Conservation (phyloP, 2,329 filamentous ascomycete species). For the Rugonectria rugulosa region DNA sequence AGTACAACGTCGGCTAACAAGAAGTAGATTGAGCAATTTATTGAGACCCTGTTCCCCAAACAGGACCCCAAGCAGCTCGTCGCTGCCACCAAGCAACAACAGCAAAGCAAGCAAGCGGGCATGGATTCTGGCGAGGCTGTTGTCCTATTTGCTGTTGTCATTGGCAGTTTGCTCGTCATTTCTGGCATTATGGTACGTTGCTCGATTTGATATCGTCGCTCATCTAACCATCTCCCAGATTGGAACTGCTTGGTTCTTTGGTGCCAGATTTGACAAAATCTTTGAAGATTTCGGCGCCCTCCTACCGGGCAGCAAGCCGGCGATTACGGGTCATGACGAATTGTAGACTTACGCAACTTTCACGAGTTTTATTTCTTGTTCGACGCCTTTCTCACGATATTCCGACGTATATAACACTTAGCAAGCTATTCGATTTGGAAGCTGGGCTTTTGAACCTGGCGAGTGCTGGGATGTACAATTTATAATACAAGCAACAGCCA, state of each 20-base stretch:
- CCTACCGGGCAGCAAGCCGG: conserved; percentile 34
- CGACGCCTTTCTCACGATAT: conserved; percentile 38
- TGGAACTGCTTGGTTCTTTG: conserved; percentile 77
- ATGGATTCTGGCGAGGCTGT: conserved; percentile 67
- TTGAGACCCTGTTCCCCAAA: conserved; percentile 89
- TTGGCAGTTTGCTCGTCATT: conserved; percentile 74
- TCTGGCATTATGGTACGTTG: conserved; percentile 81
- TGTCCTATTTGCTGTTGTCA: conserved; percentile 71
- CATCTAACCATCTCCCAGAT: conserved; percentile 60
- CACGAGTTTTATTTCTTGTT: conserved; percentile 28
- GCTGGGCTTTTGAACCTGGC: conserved; percentile 15
- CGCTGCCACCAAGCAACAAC: conserved; percentile 47
- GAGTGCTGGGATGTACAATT: conserved; percentile 30
- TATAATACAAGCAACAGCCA: conserved; percentile 36
- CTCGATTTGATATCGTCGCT: neutral
- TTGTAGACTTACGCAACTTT: conserved; percentile 39
- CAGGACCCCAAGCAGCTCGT: conserved; percentile 73
- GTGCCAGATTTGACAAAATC: conserved; percentile 77
- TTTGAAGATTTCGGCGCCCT: conserved; percentile 38
- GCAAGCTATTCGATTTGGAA: conserved; percentile 24
- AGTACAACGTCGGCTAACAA: conserved; percentile 19
- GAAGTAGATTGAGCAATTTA: conserved; percentile 86
- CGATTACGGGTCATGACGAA: conserved; percentile 45
- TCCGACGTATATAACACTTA: conserved; percentile 39
- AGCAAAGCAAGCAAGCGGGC: conserved; percentile 50